Percentiles rank a stretch among this genome's conserved stretches.
These are phyloP conservation scores for Spathaspora boniae DNA, from an alignment of 805 yeast genomes.

Conservation along the genomic window DNA sequence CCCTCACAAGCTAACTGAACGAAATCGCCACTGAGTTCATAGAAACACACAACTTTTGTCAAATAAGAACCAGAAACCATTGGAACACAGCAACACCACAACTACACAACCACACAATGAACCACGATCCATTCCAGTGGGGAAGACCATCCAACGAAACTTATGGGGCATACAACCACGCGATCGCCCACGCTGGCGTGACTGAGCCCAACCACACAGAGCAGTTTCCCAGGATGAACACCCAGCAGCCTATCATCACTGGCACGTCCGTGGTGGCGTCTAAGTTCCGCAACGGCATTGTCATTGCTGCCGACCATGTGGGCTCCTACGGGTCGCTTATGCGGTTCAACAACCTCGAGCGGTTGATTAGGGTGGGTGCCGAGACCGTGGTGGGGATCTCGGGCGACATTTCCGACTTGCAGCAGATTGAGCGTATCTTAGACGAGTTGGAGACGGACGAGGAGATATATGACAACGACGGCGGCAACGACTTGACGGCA, in stretches of 20 bases:
- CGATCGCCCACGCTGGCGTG: constrained; percentile 62
- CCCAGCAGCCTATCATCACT: constrained; percentile 93
- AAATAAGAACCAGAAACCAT: too few species aligned
- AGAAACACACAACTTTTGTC: too few species aligned
- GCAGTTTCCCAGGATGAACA: constrained; percentile 69
- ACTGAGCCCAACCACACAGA: constrained; percentile 16
- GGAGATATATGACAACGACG: constrained; percentile 75
- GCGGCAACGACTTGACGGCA: constrained; percentile 62
- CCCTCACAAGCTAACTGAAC: too few species aligned
- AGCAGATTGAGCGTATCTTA: constrained; percentile 68
- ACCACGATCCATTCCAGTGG: constrained; percentile 94
- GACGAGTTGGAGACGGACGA: constrained; percentile 72
- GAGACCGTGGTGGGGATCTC: constrained; percentile 89
- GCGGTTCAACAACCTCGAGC: constrained; percentile 79
- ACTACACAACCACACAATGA: too few species aligned
- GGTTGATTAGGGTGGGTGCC: constrained; percentile 79
- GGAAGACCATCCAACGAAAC: constrained; percentile 86
- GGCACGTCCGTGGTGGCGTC: constrained; percentile 94
- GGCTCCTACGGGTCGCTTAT: constrained; percentile 91
- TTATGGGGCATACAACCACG: constrained; percentile 76
- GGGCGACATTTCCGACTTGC: constrained; percentile 94
- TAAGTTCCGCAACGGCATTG: constrained; percentile 85
- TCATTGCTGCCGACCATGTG: constrained; percentile 92
- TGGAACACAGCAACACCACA: too few species aligned
- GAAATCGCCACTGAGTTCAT: too few species aligned